Percentiles rank a stretch among this genome's conserved stretches.
phyloP scores from a whole-genome alignment of 192 early-diverging fungal genomes.

The Podila clonocystis region DNA sequence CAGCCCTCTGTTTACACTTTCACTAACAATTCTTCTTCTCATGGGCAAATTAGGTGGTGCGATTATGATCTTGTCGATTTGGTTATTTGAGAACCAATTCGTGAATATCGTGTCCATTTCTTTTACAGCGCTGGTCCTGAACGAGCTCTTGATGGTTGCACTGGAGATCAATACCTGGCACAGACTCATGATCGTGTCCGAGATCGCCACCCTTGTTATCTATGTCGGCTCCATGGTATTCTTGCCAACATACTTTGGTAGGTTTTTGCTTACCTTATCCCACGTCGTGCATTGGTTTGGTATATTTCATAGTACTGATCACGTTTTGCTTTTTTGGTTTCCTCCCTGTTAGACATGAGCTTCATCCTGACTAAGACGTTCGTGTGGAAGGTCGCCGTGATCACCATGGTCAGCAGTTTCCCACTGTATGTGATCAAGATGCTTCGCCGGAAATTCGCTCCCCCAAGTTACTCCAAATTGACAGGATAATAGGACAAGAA shows the following conservation, averaged over 20 bases:
- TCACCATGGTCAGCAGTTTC: constrained; percentile 86
- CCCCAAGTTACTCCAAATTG: constrained; percentile 91
- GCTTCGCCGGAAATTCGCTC: constrained; percentile 80
- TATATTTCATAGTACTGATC: constrained; percentile 6
- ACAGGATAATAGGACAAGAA: constrained; percentile 28
- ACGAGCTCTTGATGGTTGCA: constrained; percentile 97
- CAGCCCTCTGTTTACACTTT: not conserved
- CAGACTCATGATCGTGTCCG: constrained; percentile 85
- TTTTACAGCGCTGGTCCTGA: constrained; percentile 93
- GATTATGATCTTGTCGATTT: constrained; percentile 94
- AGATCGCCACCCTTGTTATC: constrained; percentile 81
- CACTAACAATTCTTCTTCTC: not conserved
- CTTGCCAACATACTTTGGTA: constrained; percentile 92
- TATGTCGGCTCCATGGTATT: constrained; percentile 93
- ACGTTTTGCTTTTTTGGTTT: constrained; percentile 3
- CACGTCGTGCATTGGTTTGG: constrained; percentile 4
- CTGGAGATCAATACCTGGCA: constrained; percentile 96
- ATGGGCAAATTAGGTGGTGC: constrained; percentile 67
- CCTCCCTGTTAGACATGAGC: constrained; percentile 64
- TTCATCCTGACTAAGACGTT: constrained; percentile 90
- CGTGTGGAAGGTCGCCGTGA: constrained; percentile 91
- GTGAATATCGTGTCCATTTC: constrained; percentile 95
- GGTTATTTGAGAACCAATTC: constrained; percentile 96
- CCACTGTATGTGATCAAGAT: constrained; percentile 90
- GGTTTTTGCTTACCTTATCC: constrained; percentile 16